Conservation (phyloP, 2,329 filamentous ascomycete genomes). For the Lachnellula subtilissima region DNA sequence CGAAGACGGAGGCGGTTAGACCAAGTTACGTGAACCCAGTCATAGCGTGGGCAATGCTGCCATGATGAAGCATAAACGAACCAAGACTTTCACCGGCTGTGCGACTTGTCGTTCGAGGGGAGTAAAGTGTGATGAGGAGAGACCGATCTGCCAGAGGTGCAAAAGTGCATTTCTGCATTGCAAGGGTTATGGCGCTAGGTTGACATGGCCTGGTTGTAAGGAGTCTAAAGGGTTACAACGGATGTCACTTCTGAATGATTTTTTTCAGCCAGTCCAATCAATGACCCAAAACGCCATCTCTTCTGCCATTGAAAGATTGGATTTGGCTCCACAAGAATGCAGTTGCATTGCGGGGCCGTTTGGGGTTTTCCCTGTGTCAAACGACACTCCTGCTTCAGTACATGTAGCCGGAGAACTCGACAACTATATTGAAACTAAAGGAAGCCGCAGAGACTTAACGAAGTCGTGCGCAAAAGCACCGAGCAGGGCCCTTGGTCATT, state of each 20-base stretch:
- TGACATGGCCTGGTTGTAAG: conserved; percentile 6
- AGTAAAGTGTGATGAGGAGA: conserved; percentile 37
- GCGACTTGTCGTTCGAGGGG: conserved; percentile 28
- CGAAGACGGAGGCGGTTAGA: no score
- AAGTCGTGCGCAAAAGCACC: no score
- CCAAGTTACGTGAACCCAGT: no score
- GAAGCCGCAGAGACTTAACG: no score
- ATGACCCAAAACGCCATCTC: background rate
- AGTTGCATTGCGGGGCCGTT: background rate
- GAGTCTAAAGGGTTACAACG: background rate
- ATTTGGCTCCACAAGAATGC: background rate
- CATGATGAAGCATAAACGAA: conserved; percentile 14
- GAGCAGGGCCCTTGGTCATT: no score
- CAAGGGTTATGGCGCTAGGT: conserved; percentile 28
- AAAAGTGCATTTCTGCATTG: conserved; percentile 28
- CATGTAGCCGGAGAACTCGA: no score
- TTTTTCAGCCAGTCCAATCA: background rate
- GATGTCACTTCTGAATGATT: background rate
- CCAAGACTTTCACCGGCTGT: conserved; percentile 32
- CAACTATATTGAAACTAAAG: no score
- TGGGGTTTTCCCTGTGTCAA: background rate
- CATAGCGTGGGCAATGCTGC: background rate
- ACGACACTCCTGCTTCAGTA: background rate
- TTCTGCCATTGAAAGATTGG: background rate
- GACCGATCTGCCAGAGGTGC: conserved; percentile 34